Evolutionary conservation across 2,329 filamentous ascomycete genomes (phyloP), one percentile per base, ranked within the genome.

Genomic region (Pseudogymnoascus sp.): DNA sequence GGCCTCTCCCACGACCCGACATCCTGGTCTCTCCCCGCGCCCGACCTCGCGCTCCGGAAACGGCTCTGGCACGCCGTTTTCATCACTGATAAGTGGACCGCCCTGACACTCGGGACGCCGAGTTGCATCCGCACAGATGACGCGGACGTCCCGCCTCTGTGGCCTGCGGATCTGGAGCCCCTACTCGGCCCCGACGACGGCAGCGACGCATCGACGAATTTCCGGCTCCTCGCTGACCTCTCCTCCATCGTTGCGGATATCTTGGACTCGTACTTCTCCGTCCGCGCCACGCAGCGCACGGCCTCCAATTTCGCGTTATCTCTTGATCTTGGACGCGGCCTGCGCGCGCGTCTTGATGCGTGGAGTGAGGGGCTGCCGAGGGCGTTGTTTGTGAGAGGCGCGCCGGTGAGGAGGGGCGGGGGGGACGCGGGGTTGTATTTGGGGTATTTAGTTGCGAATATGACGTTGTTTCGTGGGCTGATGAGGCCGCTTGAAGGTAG

Each of bases 11-110:
- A 68, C 35, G 73, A 75, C 57, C 73, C 72, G 31, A 63, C 69
- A 8, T 67, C 67, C 53, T 75, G 73, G 73, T 68, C 64, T 1
- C 67, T 75, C 42, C 72, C 74, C 2, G 61, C 65, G 8, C 74
- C 71, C 71, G 73, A 75, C 63, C 71, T 71, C 26, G 66, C 64
- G 4, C 64, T 74, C 1, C 67, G 74, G 10, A 73, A 73, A 64
- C 68, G 74, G 8, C 64, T 75, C 0, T 75, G 73, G 72, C 72
- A 71, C 61, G 69, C 68, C 2, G 66, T 72, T 11, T 72, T 71
- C 63, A 68, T 74, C 3, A 72, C 72, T 69, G 74, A 75, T 35
- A 74, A 74, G 62, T 75, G 73, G 74, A 69, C 73, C 1, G 71
- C 72, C 10, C 65, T 75, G 11, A 70, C 71, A 5, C 71, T 72